These are phyloP conservation scores for Solanum appendiculatum DNA, from an alignment of 257 asterid species.

Conservation along the genomic window DNA sequence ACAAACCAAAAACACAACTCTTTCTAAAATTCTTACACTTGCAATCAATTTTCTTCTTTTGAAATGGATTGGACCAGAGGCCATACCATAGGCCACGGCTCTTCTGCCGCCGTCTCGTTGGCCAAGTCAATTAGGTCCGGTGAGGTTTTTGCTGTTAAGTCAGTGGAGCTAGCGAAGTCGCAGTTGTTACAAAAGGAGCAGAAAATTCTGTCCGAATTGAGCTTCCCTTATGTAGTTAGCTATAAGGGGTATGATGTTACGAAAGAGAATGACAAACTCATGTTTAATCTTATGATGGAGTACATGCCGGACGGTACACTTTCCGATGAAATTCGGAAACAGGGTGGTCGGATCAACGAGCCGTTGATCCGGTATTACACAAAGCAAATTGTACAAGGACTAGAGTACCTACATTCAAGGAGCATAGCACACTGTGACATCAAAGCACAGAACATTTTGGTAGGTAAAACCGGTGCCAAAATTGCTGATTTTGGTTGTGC, in stretches of 20 bases:
- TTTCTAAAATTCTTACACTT: background rate
- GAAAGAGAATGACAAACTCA: slow-evolving; percentile 14
- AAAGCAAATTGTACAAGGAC: slow-evolving; percentile 32
- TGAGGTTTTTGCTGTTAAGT: slow-evolving; percentile 49
- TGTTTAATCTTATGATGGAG: slow-evolving; percentile 56
- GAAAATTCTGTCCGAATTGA: slow-evolving; percentile 29
- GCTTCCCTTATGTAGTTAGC: slow-evolving; percentile 26
- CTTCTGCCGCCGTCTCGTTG: slow-evolving; percentile 52
- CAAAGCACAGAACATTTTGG: slow-evolving; percentile 52
- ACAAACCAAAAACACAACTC: slow-evolving; percentile 4
- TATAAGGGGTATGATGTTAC: slow-evolving; percentile 49
- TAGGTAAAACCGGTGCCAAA: slow-evolving; percentile 31
- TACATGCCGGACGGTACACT: slow-evolving; percentile 41
- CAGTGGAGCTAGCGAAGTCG: slow-evolving; percentile 36
- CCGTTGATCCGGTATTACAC: slow-evolving; percentile 18
- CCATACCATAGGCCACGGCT: slow-evolving; percentile 52
- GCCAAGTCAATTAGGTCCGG: slow-evolving; percentile 26
- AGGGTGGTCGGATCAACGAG: slow-evolving; percentile 33
- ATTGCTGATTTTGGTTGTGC: slow-evolving; percentile 81
- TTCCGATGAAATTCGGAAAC: slow-evolving; percentile 8
- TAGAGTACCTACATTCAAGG: slow-evolving; percentile 49
- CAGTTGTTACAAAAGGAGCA: slow-evolving; percentile 40
- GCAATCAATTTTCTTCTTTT: background rate
- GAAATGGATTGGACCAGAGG: slow-evolving; percentile 71
- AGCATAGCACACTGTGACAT: slow-evolving; percentile 71